Base-by-base conservation (phyloP, 495 filamentous ascomycete species). In the Penicillium argentinense region DNA sequence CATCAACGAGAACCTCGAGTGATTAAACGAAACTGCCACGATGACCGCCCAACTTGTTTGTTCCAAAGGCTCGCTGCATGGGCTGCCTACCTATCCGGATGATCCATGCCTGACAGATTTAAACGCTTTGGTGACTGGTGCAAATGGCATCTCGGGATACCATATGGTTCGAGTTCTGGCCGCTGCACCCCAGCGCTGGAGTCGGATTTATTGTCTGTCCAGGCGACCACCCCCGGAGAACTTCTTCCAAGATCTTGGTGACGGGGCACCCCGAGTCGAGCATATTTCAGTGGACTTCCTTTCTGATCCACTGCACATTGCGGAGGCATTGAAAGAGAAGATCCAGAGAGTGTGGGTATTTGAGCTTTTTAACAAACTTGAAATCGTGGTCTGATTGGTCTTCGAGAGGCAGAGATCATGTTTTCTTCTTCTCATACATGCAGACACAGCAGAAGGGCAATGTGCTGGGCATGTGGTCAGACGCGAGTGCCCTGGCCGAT, bases 341-440 rank as follows among this genome's bases (percentile, higher is more conserved):
- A 9, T 36, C 9, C 33, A 36, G 17, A 36, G 11, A 21, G n/a
- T 36, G 33, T 21, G 4, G 11, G 33, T 36, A 3, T 7, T 26
- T 1, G 8, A 2, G n/a, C 11, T 13, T 13, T 16, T 17, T 16
- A 8, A 33, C 1, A 13, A 18, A 12, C 3, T 14, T 2, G 30
- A 33, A 2, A 14, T 4, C 30, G 0, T n/a, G n/a, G n/a, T 33
- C 17, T 33, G n/a, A 1, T 2, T 7, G 11, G 0, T 4, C 17
- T 17, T 33, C n/a, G 8, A 33, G n/a, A n/a, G n/a, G n/a, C 9
- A 36, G 33, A 4, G 75, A 78, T 54, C 68, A 79, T 48, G 61
- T 79, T n/a, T 81, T 78, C 60, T 81, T 78, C 60, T 72, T 66
- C 24, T 64, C 70, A 8, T 81, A 81, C 56, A 53, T 77, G 39